These are phyloP conservation scores for Dryas octopetala DNA, from an alignment of 306 rosid genomes.

Conservation along the genomic window DNA sequence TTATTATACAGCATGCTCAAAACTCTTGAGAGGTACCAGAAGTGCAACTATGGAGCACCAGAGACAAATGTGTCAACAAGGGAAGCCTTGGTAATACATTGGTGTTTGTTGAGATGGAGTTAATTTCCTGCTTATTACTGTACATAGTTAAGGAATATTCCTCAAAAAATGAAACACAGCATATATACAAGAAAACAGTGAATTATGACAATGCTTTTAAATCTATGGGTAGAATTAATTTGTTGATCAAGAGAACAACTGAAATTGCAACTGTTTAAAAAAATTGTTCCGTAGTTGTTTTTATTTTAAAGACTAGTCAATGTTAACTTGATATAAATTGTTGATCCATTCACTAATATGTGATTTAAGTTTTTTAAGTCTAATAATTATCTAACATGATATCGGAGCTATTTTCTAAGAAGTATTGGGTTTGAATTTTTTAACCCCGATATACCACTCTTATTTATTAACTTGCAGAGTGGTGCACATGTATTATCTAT, in stretches of 20 bases:
- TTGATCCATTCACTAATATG: too few relatives aligned
- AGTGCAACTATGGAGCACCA: constrained; percentile 95
- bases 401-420: background rate
- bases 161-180: background rate
- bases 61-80: constrained; percentile 79
- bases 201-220: background rate
- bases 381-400: background rate
- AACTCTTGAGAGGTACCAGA: constrained; percentile 99
- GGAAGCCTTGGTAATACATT: constrained; percentile 81
- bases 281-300: too few relatives aligned
- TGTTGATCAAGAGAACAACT: background rate
- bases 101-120: background rate
- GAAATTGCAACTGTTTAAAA: background rate
- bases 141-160: background rate
- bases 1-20: constrained; percentile 75
- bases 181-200: background rate
- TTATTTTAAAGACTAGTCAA: too few relatives aligned
- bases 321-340: too few relatives aligned
- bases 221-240: background rate
- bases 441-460: too few relatives aligned
- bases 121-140: background rate
- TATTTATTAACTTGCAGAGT: too few relatives aligned
- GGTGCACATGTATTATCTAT: too few relatives aligned
- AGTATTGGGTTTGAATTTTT: background rate
- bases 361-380: too few relatives aligned